Evolutionary conservation across 495 filamentous ascomycete genomes (phyloP).

Genomic region (Penicillium robsamsonii): DNA sequence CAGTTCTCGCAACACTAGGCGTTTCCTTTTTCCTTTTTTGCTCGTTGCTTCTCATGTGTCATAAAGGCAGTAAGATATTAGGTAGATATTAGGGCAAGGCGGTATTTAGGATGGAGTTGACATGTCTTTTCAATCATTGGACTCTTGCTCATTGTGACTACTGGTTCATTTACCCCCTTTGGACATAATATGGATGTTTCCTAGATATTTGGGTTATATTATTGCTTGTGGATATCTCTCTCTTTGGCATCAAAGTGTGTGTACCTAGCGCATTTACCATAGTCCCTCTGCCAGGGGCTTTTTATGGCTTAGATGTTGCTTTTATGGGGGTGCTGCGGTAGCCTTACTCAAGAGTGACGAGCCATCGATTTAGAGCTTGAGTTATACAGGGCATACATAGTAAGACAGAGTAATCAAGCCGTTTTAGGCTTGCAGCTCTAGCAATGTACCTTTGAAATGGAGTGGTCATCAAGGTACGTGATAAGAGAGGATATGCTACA

Average conservation of each 20-base stretch:
- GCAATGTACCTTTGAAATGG: slow-evolving; percentile 3
- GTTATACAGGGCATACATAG: background rate
- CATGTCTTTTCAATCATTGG: slow-evolving; percentile 10
- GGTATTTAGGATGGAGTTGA: slow-evolving; percentile 21
- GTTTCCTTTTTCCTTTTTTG: slow-evolving; percentile 12
- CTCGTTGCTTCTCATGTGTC: slow-evolving; percentile 9
- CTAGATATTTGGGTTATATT: background rate
- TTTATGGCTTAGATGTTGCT: background rate
- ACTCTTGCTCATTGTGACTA: slow-evolving; percentile 7
- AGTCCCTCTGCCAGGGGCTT: background rate
- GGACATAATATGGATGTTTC: slow-evolving; percentile 17
- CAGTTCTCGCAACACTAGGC: slow-evolving; percentile 23
- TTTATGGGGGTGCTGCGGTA: background rate
- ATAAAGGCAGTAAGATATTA: slow-evolving; percentile 20
- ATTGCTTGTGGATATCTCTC: background rate
- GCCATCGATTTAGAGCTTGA: background rate
- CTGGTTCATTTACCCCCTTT: slow-evolving; percentile 7
- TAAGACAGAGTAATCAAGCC: background rate
- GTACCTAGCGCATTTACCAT: background rate
- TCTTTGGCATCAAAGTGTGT: background rate
- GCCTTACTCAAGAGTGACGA: background rate
- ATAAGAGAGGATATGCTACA: slow-evolving; percentile 32
- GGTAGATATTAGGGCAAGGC: slow-evolving; percentile 25
- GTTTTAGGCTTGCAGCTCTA: background rate
- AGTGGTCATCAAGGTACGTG: slow-evolving; percentile 21